phyloP scores from a whole-genome alignment of 805 yeast species.

The Nakazawaea laoshanensis region DNA sequence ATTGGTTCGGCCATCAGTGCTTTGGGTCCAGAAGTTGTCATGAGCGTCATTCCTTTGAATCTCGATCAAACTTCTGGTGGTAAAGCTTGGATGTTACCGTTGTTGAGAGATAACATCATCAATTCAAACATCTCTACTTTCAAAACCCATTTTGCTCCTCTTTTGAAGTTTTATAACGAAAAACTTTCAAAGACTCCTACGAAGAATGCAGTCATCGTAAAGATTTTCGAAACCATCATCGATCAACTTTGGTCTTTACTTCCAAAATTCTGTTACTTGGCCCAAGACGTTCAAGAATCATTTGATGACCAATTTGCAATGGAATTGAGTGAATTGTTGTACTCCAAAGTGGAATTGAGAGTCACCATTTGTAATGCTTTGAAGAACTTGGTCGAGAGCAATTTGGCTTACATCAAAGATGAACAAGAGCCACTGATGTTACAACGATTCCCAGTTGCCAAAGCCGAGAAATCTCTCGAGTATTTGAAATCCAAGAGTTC shows the following conservation, averaged over 20 bases:
- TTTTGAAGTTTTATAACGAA: conserved; percentile 43
- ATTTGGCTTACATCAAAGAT: conserved; percentile 46
- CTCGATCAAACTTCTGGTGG: conserved; percentile 58
- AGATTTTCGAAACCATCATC: conserved; percentile 74
- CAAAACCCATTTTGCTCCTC: conserved; percentile 57
- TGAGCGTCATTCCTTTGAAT: conserved; percentile 71
- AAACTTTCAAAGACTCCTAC: conserved; percentile 34
- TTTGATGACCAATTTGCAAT: conserved; percentile 78
- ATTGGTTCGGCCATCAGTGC: conserved; percentile 71
- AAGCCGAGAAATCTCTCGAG: conserved; percentile 49
- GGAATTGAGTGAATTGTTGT: conserved; percentile 61
- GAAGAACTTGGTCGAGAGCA: conserved; percentile 70
- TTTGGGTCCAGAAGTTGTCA: conserved; percentile 81
- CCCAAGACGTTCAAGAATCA: conserved; percentile 56
- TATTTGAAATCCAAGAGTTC: conserved; percentile 60
- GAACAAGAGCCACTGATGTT: conserved; percentile 48
- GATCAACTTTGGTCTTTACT: conserved; percentile 91
- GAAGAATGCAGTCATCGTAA: conserved; percentile 57
- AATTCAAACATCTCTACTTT: conserved; percentile 63
- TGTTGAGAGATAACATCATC: conserved; percentile 78
- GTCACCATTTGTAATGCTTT: conserved; percentile 78
- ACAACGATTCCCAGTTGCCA: conserved; percentile 47
- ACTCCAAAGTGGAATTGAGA: conserved; percentile 68
- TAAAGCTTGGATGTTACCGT: conserved; percentile 91
- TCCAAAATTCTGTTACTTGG: conserved; percentile 84